phyloP scores from a whole-genome alignment of 345 rosid genomes.

The Fremontodendron californicum region DNA sequence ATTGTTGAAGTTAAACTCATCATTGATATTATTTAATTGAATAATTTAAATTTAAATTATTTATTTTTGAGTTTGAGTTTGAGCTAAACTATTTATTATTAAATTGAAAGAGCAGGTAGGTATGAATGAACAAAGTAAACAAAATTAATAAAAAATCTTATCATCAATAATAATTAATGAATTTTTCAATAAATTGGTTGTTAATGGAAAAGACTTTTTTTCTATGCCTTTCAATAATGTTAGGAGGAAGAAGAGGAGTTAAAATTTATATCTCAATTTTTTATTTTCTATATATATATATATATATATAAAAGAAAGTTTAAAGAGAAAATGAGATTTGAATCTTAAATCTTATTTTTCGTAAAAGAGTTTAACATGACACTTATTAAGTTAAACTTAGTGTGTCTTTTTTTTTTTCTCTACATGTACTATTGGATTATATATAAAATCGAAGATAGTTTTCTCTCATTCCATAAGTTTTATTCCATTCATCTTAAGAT shows the following conservation, averaged over 20 bases:
- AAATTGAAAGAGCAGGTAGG: not conserved
- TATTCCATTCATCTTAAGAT: not conserved
- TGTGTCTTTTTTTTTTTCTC: too few relatives aligned
- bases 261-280: not conserved
- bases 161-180: not conserved
- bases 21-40: not conserved
- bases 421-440: not conserved
- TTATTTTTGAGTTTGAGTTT: not conserved
- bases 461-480: not conserved
- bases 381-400: too few relatives aligned
- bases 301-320: too few relatives aligned
- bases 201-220: not conserved
- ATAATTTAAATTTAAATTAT: not conserved
- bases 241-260: not conserved
- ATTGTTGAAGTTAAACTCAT: not conserved
- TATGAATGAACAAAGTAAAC: not conserved
- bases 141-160: not conserved
- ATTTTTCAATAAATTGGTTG: not conserved
- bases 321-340: too few relatives aligned
- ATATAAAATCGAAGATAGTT: too few relatives aligned
- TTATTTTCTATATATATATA: too few relatives aligned
- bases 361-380: too few relatives aligned
- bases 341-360: too few relatives aligned
- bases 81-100: not conserved
- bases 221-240: not conserved